Conservation (phyloP, 2,329 filamentous ascomycete species). For the Ambrosiella xylebori region DNA sequence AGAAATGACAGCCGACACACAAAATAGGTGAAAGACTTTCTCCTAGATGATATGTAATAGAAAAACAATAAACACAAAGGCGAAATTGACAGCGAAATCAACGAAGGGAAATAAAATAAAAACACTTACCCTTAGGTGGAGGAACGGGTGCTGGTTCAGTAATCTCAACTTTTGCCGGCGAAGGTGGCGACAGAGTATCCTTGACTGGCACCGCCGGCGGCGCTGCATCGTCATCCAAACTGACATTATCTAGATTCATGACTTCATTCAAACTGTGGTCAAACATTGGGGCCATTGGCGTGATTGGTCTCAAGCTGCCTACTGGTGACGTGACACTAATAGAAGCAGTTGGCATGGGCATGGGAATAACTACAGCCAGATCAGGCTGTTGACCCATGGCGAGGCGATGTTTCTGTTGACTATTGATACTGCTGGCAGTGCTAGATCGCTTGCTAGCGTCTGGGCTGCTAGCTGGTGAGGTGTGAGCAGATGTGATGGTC, state of each 20-base stretch:
- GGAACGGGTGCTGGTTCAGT: slow-evolving; percentile 3
- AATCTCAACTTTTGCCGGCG: background rate
- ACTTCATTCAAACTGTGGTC: slow-evolving; percentile 26
- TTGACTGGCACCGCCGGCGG: slow-evolving; percentile 8
- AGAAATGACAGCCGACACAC: slow-evolving; percentile 1
- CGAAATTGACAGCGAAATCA: background rate
- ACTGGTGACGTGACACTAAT: slow-evolving; percentile 12
- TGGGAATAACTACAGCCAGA: slow-evolving; percentile 10
- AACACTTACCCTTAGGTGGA: slow-evolving; percentile 11
- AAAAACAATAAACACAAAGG: background rate
- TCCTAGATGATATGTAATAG: background rate
- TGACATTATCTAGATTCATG: slow-evolving; percentile 42
- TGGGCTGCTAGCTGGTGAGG: slow-evolving; percentile 9
- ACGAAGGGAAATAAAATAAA: background rate
- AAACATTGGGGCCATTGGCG: slow-evolving; percentile 11
- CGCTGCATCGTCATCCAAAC: slow-evolving; percentile 41
- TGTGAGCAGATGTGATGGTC: slow-evolving; percentile 11
- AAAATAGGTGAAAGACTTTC: background rate
- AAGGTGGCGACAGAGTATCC: background rate
- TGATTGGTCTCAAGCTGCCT: slow-evolving; percentile 10
- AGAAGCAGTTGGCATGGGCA: slow-evolving; percentile 10
- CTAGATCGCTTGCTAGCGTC: slow-evolving; percentile 12
- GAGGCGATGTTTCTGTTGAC: slow-evolving; percentile 11
- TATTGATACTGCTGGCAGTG: slow-evolving; percentile 12
- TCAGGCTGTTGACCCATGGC: slow-evolving; percentile 12